A percentile compares a stretch with the other conserved stretches of the same genome.
These are phyloP conservation scores for Pleurotus sapidus DNA, from an alignment of 768 basidiomycete genomes.

Conservation along the genomic window DNA sequence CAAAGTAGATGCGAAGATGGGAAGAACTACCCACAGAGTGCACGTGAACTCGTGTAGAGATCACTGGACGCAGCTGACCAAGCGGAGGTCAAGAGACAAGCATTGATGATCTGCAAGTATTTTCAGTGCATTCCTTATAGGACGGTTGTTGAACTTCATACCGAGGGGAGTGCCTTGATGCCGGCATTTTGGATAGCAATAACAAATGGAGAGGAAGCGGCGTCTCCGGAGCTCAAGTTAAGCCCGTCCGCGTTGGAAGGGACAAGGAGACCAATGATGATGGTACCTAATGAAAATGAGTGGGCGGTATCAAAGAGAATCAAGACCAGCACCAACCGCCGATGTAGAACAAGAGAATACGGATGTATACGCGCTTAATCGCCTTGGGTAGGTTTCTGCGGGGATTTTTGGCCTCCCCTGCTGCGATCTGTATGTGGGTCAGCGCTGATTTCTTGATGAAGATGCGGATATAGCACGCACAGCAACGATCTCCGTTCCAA, in stretches of 20 bases:
- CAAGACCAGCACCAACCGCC: constrained; percentile 15
- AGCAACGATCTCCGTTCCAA: constrained; percentile 93
- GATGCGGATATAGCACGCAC: constrained; percentile 36
- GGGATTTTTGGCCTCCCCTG: constrained; percentile 91
- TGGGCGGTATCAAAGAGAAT: neutral
- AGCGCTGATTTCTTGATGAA: neutral
- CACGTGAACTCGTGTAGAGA: constrained; percentile 85
- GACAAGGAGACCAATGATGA: constrained; percentile 81
- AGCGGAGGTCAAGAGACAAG: constrained; percentile 81
- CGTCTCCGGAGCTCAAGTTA: constrained; percentile 49
- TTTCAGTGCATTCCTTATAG: constrained; percentile 6
- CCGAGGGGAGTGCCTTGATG: constrained; percentile 81
- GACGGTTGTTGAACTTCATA: constrained; percentile 29
- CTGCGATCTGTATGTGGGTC: constrained; percentile 63
- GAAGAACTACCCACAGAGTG: constrained; percentile 57
- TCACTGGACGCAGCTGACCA: constrained; percentile 93
- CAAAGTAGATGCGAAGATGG: neutral
- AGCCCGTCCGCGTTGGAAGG: constrained; percentile 65
- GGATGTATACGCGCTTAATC: constrained; percentile 70
- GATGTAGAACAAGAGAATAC: constrained; percentile 83
- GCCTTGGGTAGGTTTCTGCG: constrained; percentile 60
- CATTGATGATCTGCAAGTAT: constrained; percentile 64
- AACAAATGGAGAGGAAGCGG: constrained; percentile 84
- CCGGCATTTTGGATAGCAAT: constrained; percentile 85
- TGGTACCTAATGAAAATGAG: constrained; percentile 42